A percentile compares a stretch with the other conserved stretches of the same genome.
phyloP scores from a whole-genome alignment of 2,329 filamentous ascomycete species.

The Trichoderma citrinoviride region DNA sequence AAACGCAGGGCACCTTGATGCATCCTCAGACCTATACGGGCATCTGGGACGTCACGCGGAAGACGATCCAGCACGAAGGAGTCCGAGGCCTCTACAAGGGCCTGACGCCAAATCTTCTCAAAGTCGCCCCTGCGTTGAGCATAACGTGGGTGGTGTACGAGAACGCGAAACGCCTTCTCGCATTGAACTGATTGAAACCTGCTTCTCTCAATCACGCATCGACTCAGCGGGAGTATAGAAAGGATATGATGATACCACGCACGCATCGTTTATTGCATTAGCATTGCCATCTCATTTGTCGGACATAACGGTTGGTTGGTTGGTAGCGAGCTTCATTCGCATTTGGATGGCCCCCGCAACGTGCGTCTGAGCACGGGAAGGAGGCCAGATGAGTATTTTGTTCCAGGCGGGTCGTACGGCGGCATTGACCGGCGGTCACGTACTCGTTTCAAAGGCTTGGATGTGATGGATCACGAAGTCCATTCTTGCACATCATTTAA shows the following conservation, averaged over 20 bases:
- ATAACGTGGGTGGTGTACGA: slow-evolving; percentile 95
- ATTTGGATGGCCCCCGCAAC: background rate
- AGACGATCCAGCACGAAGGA: slow-evolving; percentile 81
- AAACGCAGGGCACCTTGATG: slow-evolving; percentile 91
- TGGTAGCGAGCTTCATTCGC: slow-evolving; percentile 14
- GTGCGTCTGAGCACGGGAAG: background rate
- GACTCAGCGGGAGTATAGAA: background rate
- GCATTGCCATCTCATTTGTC: slow-evolving; percentile 22
- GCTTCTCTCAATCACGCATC: background rate
- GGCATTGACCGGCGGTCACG: background rate
- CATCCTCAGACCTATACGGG: slow-evolving; percentile 89
- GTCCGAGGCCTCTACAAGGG: slow-evolving; percentile 88
- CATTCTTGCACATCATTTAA: background rate
- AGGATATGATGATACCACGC: slow-evolving; percentile 21
- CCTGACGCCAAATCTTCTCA: slow-evolving; percentile 89
- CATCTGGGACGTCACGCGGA: slow-evolving; percentile 81
- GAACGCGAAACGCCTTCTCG: slow-evolving; percentile 74
- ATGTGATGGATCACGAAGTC: background rate
- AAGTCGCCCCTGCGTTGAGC: slow-evolving; percentile 92
- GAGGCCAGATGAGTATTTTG: background rate
- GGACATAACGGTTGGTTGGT: slow-evolving; percentile 8
- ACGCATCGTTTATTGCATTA: slow-evolving; percentile 20
- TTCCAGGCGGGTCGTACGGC: background rate
- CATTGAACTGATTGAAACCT: slow-evolving; percentile 41
- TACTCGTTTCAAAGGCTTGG: background rate